phyloP scores from a whole-genome alignment of 2,329 filamentous ascomycete genomes.

The Pyrenochaeta sp. region DNA sequence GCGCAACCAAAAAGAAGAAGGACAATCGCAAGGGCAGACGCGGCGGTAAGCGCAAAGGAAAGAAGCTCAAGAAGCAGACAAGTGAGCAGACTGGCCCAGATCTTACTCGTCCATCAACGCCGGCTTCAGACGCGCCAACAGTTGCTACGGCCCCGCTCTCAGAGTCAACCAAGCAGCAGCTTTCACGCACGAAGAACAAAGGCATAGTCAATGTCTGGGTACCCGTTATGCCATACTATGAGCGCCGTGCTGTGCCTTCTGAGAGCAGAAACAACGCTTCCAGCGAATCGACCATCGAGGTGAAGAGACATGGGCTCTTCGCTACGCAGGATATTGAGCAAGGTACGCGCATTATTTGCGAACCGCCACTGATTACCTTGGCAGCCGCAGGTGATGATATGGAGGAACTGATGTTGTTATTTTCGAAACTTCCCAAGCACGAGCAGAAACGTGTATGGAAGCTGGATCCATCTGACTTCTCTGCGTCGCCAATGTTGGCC shows the following conservation, averaged over 20 bases:
- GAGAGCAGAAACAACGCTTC: neutral
- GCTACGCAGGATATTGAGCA: slow-evolving; percentile 12
- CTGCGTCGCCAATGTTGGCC: slow-evolving; percentile 4
- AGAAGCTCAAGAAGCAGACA: neutral
- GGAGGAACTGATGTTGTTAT: slow-evolving; percentile 8
- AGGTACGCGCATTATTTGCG: slow-evolving; percentile 27
- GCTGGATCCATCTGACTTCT: slow-evolving; percentile 5
- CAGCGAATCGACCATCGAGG: neutral
- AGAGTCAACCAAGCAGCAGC: neutral
- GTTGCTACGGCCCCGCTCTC: neutral
- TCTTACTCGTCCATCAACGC: neutral
- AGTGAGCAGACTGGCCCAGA: neutral
- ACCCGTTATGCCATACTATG: slow-evolving; percentile 11
- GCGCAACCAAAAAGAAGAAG: slow-evolving; percentile 1
- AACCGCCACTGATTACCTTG: slow-evolving; percentile 15
- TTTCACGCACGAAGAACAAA: neutral
- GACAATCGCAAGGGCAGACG: slow-evolving; percentile 3
- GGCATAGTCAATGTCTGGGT: neutral
- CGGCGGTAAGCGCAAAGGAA: slow-evolving; percentile 2
- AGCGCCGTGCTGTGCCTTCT: slow-evolving; percentile 5
- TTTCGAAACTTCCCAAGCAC: slow-evolving; percentile 5
- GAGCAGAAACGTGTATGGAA: slow-evolving; percentile 11
- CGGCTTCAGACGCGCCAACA: neutral
- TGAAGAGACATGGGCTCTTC: slow-evolving; percentile 13
- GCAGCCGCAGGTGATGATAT: slow-evolving; percentile 7